Evolutionary conservation across 495 filamentous ascomycete genomes (phyloP).

Genomic region (Neurospora sp.): DNA sequence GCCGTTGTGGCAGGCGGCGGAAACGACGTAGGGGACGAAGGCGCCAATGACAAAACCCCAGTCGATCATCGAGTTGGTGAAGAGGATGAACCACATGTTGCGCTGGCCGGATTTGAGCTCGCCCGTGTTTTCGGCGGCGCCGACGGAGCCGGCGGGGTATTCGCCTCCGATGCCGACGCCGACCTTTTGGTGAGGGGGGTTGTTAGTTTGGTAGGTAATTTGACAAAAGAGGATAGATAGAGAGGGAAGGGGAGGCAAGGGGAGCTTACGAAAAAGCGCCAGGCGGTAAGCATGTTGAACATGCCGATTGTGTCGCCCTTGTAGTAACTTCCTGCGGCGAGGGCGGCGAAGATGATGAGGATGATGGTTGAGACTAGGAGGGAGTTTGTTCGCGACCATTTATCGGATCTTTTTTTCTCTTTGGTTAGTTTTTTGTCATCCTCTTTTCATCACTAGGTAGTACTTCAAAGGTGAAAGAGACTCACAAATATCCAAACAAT

Average conservation of each 20-base stretch:
- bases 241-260: slow-evolving; percentile 33
- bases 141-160: slow-evolving; percentile 83
- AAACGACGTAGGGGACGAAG: slow-evolving; percentile 61
- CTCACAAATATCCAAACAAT: slow-evolving; percentile 61
- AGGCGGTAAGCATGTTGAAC: slow-evolving; percentile 75
- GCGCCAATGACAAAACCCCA: slow-evolving; percentile 67
- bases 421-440: neutral
- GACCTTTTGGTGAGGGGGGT: slow-evolving; percentile 16
- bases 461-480: neutral
- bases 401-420: slow-evolving; percentile 42
- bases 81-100: slow-evolving; percentile 87
- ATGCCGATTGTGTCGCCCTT: slow-evolving; percentile 54
- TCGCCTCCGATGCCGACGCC: slow-evolving; percentile 58
- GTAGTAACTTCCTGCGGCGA: slow-evolving; percentile 67
- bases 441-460: too few species aligned
- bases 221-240: neutral
- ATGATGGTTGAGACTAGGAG: slow-evolving; percentile 73
- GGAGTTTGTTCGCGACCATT: slow-evolving; percentile 74
- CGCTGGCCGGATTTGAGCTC: slow-evolving; percentile 71
- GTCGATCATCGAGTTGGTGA: slow-evolving; percentile 87
- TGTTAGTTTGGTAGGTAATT: slow-evolving; percentile 2
- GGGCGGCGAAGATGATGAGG: slow-evolving; percentile 74
- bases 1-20: slow-evolving; percentile 56
- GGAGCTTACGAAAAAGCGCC: slow-evolving; percentile 66
- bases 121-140: slow-evolving; percentile 71